Base-by-base conservation (phyloP, 352 stramenopile species). In the Pythium monospermum region DNA sequence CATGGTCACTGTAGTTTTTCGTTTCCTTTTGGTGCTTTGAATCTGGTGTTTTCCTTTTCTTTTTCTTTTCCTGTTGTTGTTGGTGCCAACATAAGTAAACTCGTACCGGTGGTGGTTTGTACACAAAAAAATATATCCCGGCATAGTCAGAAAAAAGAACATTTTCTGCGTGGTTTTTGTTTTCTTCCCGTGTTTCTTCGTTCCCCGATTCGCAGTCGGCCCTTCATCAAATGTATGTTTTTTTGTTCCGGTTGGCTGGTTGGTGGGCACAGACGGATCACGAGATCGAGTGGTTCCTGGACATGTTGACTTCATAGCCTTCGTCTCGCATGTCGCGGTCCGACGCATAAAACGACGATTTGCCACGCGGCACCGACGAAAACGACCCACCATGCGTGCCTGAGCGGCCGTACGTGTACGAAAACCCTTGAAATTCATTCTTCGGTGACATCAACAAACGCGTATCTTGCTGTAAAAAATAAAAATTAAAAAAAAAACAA, bases 401-500 rank as follows among this genome's bases (percentile, higher is more conserved):
- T 13, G 30, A 35, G 30, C 13, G 7, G n/a, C n/a, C n/a, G 54
- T 56, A 61, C 40, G 81, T 86, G 60, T 86, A 94, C 30, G 83
- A 94, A 41, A 94, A 94, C 18, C 81, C 81, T 37, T 87, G 71
- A 56, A 94, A 94, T 51, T 92, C 81, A 61, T 94, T 91, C 58
- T 89, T 87, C 7, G 81, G 81, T 16, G 81, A 91, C 30, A 87
- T 61, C 6, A 68, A 57, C 16, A 91, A 58, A 7, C 81, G 78
- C 43, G 79, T 81, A 53, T 91, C 81, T 65, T 90, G 78, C 71
- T 91, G 65, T 31, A 65, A 19, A 49, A 1, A 38, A 10, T 18
- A 30, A 49, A 41, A 50, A 0, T 35, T n/a, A 64, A 19, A 48
- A 11, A 41, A 50, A 16, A 59, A 23, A 53, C 21, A 5, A 49